phyloP scores from a whole-genome alignment of 2,329 filamentous ascomycete genomes.

The Colletotrichum australisinense region DNA sequence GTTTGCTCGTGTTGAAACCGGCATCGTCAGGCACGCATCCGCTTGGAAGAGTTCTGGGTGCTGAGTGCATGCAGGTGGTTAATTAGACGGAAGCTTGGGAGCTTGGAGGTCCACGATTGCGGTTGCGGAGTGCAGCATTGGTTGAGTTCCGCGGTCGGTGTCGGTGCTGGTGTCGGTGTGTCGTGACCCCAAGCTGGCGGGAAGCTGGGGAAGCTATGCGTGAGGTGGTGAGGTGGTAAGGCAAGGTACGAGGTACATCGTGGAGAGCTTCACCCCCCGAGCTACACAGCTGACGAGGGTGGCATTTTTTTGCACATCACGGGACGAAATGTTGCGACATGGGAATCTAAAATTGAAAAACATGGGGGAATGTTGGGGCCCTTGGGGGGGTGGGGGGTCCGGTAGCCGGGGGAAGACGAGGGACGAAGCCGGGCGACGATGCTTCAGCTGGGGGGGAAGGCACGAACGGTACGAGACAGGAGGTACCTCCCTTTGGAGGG shows the following conservation, averaged over 20 bases:
- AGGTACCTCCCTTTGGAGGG: background rate
- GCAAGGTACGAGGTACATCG: too few species aligned
- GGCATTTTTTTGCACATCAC: slow-evolving; percentile 7
- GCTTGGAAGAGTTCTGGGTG: background rate
- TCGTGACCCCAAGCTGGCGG: background rate
- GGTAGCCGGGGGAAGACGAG: slow-evolving; percentile 21
- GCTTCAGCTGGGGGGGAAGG: background rate
- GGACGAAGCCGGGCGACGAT: slow-evolving; percentile 31
- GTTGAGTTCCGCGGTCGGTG: background rate
- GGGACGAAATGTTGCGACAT: slow-evolving; percentile 30
- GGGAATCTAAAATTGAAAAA: slow-evolving; percentile 24
- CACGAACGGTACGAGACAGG: slow-evolving; percentile 1
- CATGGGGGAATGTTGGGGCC: slow-evolving; percentile 17
- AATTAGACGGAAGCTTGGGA: background rate
- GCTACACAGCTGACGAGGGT: background rate
- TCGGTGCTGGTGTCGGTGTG: background rate
- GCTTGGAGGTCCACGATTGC: background rate
- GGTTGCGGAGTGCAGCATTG: background rate
- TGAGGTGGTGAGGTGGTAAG: too few species aligned
- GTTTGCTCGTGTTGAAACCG: slow-evolving; percentile 7
- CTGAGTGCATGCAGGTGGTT: background rate
- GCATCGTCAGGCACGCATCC: slow-evolving; percentile 3
- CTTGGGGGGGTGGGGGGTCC: slow-evolving; percentile 8
- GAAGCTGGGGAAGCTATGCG: background rate
- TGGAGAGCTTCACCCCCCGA: slow-evolving; percentile 14